Base-by-base conservation (phyloP, 208 protist genomes). In the Trypanosoma conorhini region DNA sequence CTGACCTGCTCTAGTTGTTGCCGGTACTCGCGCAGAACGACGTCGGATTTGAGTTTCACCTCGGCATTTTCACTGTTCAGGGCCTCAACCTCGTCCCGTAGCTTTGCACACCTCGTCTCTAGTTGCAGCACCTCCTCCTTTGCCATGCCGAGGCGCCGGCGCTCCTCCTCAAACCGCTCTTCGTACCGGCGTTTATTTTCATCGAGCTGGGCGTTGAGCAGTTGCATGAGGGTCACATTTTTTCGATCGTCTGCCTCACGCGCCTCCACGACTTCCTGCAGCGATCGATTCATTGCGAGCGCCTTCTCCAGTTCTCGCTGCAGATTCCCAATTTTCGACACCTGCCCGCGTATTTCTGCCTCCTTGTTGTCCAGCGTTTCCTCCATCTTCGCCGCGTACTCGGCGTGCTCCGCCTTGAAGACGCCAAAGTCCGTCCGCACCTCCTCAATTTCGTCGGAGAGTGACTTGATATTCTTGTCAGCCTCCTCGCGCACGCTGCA, bases 171-270 rank as follows among this genome's bases (percentile, higher is more conserved):
- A 13, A 94, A 13, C 19, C 82, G 67, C 31, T 79, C 76, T 48
- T 97, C 83, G 57, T 81, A 87, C 19, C 76, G 86, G 26, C 83
- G 81, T 38, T 87, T 91, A 38, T 83, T 84, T 38, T 93, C 82
- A 8, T 94, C 88, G 9, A 97, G 63, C 56, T 97, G 92, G 3
- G 78, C 62, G 62, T 92, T 91, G 7, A 97, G 77, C 35, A 97
- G 62, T 72, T 97, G 89, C 88, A 95, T 83, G 28, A 97, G 80
- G 0, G 86, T 78, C 4, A 92, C 74, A 69, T 96, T 96, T 62
- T 91, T 94, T 54, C 78, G 71, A 64, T 94, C 91, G 31, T 93
- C 89, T 9, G 71, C 81, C 67, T 96, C 87, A 21, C 85, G 80
- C 10, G 67, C 72, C 55, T 91, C 86, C 12, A 97, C 55, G 1